Percentiles rank a stretch among this genome's conserved stretches.
Conservation (phyloP, 2,329 filamentous ascomycete genomes). For the Ophiostoma quercus region DNA sequence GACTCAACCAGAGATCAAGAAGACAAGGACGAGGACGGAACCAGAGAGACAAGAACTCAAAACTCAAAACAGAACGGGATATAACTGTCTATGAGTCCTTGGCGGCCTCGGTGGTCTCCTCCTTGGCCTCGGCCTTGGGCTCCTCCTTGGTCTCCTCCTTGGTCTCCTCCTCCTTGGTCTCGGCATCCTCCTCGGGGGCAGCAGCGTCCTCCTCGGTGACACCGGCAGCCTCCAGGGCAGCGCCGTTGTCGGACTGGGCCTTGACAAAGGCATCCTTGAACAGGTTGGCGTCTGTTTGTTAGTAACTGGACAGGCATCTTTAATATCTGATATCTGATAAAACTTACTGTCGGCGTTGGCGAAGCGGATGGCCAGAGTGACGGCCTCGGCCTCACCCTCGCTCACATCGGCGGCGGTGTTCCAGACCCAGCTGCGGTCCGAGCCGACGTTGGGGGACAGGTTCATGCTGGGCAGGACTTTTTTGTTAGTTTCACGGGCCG, state of each 20-base stretch:
- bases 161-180: constrained; percentile 32
- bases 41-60: not conserved
- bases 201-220: constrained; percentile 23
- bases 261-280: constrained; percentile 98
- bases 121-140: constrained; percentile 29
- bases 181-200: constrained; percentile 30
- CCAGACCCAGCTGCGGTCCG: constrained; percentile 99
- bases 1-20: too few species aligned
- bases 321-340: too few species aligned
- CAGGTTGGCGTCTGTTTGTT: constrained; percentile 71
- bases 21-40: too few species aligned
- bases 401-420: constrained; percentile 96
- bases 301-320: too few species aligned
- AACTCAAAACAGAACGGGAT: constrained; percentile 2
- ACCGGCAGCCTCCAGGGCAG: constrained; percentile 57
- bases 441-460: constrained; percentile 94
- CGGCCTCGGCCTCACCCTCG: constrained; percentile 93
- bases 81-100: constrained; percentile 20
- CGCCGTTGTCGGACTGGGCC: constrained; percentile 94
- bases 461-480: constrained; percentile 97
- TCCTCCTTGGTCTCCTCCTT: constrained; percentile 30
- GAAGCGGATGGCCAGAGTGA: constrained; percentile 94
- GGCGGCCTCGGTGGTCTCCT: constrained; percentile 22
- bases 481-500: not conserved
- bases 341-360: constrained; percentile 91